Percentiles rank a stretch among this genome's conserved stretches.
Evolutionary conservation across 1,284 basidiomycete species (phyloP).

Genomic region (Cerrena zonata): DNA sequence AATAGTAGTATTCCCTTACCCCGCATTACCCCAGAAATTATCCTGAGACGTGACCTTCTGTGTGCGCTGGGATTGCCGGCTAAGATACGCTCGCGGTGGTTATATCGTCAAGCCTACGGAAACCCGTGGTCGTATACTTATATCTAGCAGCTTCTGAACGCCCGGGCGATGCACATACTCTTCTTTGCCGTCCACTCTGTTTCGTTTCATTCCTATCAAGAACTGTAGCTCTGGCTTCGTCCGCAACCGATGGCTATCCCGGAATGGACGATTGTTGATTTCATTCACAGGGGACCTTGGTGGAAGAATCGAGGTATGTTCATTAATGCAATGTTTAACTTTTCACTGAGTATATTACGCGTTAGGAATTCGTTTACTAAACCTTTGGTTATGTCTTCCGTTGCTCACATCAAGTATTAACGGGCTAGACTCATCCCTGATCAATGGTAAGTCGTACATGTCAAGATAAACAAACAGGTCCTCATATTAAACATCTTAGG

Average conservation of each 20-base stretch:
- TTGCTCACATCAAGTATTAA: constrained; percentile 56
- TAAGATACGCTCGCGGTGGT: background rate
- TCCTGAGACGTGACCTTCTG: constrained; percentile 13
- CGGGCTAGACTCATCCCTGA: constrained; percentile 57
- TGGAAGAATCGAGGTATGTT: constrained; percentile 53
- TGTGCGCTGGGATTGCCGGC: background rate
- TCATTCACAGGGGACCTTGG: constrained; percentile 55
- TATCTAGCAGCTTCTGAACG: background rate
- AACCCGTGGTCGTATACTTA: constrained; percentile 1
- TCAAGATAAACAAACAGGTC: background rate
- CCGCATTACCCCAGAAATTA: constrained; percentile 25
- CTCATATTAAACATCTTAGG: constrained; percentile 30
- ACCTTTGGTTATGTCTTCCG: constrained; percentile 54
- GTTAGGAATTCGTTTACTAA: constrained; percentile 54
- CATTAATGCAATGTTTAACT: background rate
- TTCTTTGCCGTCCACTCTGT: background rate
- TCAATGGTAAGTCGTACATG: constrained; percentile 43
- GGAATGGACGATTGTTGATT: constrained; percentile 52
- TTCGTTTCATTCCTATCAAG: background rate
- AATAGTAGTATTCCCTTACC: constrained; percentile 11
- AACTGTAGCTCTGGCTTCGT: background rate
- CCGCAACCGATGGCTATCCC: constrained; percentile 25
- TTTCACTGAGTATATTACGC: background rate
- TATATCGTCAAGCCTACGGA: constrained; percentile 4
- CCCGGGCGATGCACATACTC: background rate